A percentile compares a stretch with the other conserved stretches of the same genome.
Conservation (phyloP, 2,329 filamentous ascomycete species). For the Diplodia scrobiculata region DNA sequence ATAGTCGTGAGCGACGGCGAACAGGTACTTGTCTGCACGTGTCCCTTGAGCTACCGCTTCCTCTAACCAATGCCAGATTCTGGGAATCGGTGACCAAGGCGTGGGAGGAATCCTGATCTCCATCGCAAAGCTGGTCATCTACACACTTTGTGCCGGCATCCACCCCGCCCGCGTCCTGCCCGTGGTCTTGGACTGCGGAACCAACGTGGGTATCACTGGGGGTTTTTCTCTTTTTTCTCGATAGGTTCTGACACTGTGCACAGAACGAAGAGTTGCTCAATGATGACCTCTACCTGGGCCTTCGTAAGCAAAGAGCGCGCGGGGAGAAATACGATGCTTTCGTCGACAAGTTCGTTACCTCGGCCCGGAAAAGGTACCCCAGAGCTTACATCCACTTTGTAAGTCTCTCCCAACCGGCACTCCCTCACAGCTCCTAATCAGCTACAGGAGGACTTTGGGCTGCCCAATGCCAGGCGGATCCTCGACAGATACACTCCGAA, state of each 20-base stretch:
- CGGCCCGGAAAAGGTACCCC: constrained; percentile 70
- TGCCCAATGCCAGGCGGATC: constrained; percentile 73
- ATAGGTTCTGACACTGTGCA: not conserved
- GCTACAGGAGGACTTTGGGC: constrained; percentile 71
- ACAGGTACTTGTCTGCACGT: constrained; percentile 41
- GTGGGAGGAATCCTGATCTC: constrained; percentile 83
- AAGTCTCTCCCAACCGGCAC: constrained; percentile 22
- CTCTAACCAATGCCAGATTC: constrained; percentile 62
- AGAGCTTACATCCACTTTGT: constrained; percentile 80
- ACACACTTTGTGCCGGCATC: constrained; percentile 83
- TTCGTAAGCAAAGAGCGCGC: constrained; percentile 65
- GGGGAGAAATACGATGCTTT: constrained; percentile 76
- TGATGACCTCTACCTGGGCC: constrained; percentile 78
- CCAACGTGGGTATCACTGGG: constrained; percentile 55
- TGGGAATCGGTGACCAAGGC: constrained; percentile 88
- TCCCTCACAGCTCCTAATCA: constrained; percentile 3
- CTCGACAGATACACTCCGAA: constrained; percentile 73
- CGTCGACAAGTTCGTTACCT: constrained; percentile 71
- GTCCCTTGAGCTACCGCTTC: too few species aligned
- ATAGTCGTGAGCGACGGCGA: constrained; percentile 79
- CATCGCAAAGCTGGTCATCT: constrained; percentile 78
- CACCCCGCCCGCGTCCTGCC: constrained; percentile 77
- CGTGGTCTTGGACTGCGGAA: constrained; percentile 83
- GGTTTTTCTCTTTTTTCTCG: constrained; percentile 10
- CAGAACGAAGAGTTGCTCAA: constrained; percentile 70